Conservation (phyloP, 768 basidiomycete genomes). For the Mycena latifolia region DNA sequence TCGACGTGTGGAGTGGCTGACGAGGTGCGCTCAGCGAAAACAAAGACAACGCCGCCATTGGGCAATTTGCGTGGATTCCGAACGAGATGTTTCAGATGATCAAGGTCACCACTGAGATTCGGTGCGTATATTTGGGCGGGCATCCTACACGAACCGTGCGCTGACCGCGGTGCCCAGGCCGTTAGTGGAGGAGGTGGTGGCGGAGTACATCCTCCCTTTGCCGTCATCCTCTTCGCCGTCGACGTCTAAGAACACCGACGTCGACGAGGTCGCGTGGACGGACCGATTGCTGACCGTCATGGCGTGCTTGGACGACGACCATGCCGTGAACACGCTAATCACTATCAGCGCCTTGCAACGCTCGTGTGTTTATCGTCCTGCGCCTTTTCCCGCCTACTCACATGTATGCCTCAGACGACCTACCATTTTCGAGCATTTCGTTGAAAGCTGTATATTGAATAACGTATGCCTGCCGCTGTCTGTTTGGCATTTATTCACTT, state of each 20-base stretch:
- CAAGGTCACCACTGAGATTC: slow-evolving; percentile 65
- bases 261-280: slow-evolving; percentile 89
- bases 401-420: slow-evolving; percentile 64
- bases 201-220: slow-evolving; percentile 86
- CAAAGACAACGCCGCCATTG: slow-evolving; percentile 75
- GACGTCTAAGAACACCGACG: slow-evolving; percentile 61
- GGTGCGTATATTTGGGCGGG: slow-evolving; percentile 59
- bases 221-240: slow-evolving; percentile 64
- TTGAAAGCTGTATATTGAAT: slow-evolving; percentile 81
- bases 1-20: slow-evolving; percentile 6
- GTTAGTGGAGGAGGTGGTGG: slow-evolving; percentile 74
- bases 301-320: slow-evolving; percentile 70
- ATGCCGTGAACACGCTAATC: slow-evolving; percentile 68
- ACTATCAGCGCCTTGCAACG: slow-evolving; percentile 72
- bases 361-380: slow-evolving; percentile 58
- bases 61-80: slow-evolving; percentile 96
- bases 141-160: background rate
- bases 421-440: slow-evolving; percentile 73
- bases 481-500: slow-evolving; percentile 8
- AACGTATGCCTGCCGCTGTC: slow-evolving; percentile 72
- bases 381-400: slow-evolving; percentile 14
- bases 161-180: slow-evolving; percentile 50
- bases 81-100: slow-evolving; percentile 72
- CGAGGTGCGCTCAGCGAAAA: slow-evolving; percentile 70
- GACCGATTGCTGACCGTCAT: slow-evolving; percentile 84